phyloP scores from a whole-genome alignment of 225 moss, liverwort and hornwort species.

The Physcomitrium patens region DNA sequence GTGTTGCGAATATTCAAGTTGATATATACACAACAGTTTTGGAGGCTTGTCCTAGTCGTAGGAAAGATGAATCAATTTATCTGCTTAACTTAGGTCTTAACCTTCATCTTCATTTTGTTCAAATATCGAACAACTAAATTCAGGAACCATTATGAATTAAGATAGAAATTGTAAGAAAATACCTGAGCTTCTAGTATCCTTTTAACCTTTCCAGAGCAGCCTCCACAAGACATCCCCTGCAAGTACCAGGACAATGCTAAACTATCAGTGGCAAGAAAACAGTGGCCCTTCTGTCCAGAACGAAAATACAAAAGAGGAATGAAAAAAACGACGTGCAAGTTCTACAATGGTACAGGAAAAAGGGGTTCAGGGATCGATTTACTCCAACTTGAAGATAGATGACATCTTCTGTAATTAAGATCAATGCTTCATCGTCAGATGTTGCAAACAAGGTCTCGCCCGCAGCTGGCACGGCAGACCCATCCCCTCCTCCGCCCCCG shows the following conservation, averaged over 20 bases:
- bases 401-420: slow-evolving; percentile 49
- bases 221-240: slow-evolving; percentile 98
- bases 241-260: background rate
- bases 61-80: background rate
- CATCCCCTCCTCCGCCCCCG: slow-evolving; percentile 74
- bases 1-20: background rate
- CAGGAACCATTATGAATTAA: too few relatives aligned
- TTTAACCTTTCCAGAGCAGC: slow-evolving; percentile 89
- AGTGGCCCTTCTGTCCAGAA: background rate
- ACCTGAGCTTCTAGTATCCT: slow-evolving; percentile 97
- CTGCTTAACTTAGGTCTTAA: background rate
- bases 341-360: background rate
- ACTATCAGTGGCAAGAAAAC: slow-evolving; percentile 4
- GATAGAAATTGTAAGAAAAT: background rate
- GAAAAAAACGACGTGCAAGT: background rate
- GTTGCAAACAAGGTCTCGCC: slow-evolving; percentile 50
- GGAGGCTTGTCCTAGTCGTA: background rate
- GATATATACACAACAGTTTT: background rate
- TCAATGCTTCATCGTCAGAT: slow-evolving; percentile 37
- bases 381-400: slow-evolving; percentile 87
- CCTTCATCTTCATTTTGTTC: too few relatives aligned
- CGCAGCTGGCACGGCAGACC: slow-evolving; percentile 62
- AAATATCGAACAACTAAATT: too few relatives aligned
- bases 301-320: background rate
- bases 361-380: background rate